Conservation (phyloP, 345 rosid species). For the Bruguiera gymnorhiza region DNA sequence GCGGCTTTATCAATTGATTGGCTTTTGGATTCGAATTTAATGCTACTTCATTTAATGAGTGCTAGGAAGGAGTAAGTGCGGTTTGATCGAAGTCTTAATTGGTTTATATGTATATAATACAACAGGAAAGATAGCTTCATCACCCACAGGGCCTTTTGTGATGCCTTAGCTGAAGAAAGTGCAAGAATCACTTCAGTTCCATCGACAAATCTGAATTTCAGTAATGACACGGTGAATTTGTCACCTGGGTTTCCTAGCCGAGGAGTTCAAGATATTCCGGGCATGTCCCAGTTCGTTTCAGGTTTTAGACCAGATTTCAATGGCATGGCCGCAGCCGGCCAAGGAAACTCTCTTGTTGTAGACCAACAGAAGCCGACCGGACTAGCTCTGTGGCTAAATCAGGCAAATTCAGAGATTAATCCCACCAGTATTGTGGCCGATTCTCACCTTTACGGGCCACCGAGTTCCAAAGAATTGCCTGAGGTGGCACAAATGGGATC, state of each 20-base stretch:
- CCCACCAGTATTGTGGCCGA: slow-evolving; percentile 8
- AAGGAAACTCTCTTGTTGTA: slow-evolving; percentile 26
- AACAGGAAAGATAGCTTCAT: slow-evolving; percentile 92
- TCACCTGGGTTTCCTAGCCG: slow-evolving; percentile 47
- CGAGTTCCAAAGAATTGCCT: slow-evolving; percentile 37
- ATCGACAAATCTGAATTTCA: slow-evolving; percentile 56
- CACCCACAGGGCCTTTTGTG: slow-evolving; percentile 95
- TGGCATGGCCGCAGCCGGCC: slow-evolving; percentile 20
- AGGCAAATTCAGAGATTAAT: slow-evolving; percentile 16
- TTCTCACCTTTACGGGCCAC: slow-evolving; percentile 14
- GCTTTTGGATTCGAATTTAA: slow-evolving; percentile 31
- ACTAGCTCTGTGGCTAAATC: slow-evolving; percentile 28
- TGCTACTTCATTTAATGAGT: slow-evolving; percentile 26
- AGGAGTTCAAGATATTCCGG: slow-evolving; percentile 47
- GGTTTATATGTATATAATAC: not conserved
- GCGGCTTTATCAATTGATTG: not conserved
- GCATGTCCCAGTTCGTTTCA: slow-evolving; percentile 42
- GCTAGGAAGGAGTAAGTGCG: slow-evolving; percentile 6
- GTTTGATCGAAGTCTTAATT: slow-evolving; percentile 11
- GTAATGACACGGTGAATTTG: slow-evolving; percentile 41
- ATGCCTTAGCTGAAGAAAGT: slow-evolving; percentile 83
- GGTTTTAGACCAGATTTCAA: slow-evolving; percentile 46
- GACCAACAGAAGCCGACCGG: slow-evolving; percentile 27
- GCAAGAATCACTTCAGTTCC: slow-evolving; percentile 55
- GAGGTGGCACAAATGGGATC: slow-evolving; percentile 60